A percentile compares a stretch with the other conserved stretches of the same genome.
Evolutionary conservation across 1,139 yeast species (phyloP).

Genomic region (Candida albicans): DNA sequence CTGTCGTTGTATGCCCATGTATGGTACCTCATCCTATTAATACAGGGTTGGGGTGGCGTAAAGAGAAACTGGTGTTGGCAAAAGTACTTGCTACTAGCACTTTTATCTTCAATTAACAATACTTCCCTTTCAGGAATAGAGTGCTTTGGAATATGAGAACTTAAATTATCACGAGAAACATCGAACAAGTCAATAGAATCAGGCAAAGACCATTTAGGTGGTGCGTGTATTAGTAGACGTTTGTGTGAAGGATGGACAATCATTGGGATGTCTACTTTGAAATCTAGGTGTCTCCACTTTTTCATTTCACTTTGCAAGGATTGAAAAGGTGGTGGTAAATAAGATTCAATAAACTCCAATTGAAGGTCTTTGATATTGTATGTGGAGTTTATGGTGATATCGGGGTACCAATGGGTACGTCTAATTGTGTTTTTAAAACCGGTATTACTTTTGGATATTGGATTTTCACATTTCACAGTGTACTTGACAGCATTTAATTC

Average conservation of each 20-base stretch:
- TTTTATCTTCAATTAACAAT: no score
- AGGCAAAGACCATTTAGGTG: conserved; percentile 3
- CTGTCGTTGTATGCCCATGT: background rate
- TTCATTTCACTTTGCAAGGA: no score
- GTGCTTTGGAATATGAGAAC: no score
- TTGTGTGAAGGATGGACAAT: background rate
- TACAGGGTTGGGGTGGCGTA: background rate
- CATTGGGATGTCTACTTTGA: background rate
- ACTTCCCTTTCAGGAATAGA: no score
- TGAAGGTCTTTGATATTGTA: no score
- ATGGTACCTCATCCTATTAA: background rate
- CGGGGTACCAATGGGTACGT: no score
- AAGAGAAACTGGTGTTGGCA: background rate
- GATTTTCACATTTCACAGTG: background rate
- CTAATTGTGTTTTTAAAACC: no score
- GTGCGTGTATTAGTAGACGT: background rate
- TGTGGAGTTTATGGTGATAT: no score
- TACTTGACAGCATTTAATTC: background rate
- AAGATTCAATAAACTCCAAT: no score
- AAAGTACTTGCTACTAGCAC: no score
- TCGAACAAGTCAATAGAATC: conserved; percentile 5
- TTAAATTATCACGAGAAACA: background rate
- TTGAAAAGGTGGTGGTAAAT: no score
- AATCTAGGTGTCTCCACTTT: background rate
- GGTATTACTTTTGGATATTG: no score